Percentiles rank a stretch among this genome's conserved stretches.
phyloP scores from a whole-genome alignment of 768 basidiomycete species.

The Suillus americanus region DNA sequence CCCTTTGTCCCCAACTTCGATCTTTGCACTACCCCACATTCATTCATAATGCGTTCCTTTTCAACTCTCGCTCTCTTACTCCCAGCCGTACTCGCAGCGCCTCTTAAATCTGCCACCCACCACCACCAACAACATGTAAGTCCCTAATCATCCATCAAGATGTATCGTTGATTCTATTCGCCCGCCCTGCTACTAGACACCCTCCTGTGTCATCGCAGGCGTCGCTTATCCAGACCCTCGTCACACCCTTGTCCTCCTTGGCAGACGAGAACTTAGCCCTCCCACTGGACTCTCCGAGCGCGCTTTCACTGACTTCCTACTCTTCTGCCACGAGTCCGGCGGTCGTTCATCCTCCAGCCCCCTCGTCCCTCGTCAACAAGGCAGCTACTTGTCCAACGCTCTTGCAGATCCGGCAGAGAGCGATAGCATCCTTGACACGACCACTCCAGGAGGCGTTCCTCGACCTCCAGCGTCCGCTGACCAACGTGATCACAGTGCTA shows the following conservation, averaged over 20 bases:
- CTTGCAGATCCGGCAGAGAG: not conserved
- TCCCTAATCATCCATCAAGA: not conserved
- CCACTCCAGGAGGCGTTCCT: not conserved
- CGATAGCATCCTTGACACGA: not conserved
- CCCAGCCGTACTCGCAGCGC: conserved; percentile 16
- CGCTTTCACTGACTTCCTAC: conserved; percentile 25
- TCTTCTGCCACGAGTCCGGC: conserved; percentile 25
- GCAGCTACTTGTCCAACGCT: conserved; percentile 10
- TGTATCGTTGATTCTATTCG: not conserved
- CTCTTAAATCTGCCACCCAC: conserved; percentile 11
- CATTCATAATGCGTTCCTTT: conserved; percentile 22
- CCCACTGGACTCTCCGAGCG: conserved; percentile 23
- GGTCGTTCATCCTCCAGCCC: conserved; percentile 6
- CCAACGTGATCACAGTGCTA: not conserved
- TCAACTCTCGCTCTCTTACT: conserved; percentile 19
- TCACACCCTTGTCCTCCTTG: conserved; percentile 22
- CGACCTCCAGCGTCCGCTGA: not conserved
- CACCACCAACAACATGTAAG: not conserved
- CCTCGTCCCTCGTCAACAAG: conserved; percentile 24
- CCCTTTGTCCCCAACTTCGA: not conserved
- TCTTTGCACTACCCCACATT: conserved; percentile 3
- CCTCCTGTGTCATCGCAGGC: conserved; percentile 26
- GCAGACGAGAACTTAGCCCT: conserved; percentile 17
- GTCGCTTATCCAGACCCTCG: conserved; percentile 23
- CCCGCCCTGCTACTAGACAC: conserved; percentile 10